Percentiles rank a stretch among this genome's conserved stretches.
Evolutionary conservation across 1,284 basidiomycete species (phyloP).

Genomic region (Dichomitus squalens): DNA sequence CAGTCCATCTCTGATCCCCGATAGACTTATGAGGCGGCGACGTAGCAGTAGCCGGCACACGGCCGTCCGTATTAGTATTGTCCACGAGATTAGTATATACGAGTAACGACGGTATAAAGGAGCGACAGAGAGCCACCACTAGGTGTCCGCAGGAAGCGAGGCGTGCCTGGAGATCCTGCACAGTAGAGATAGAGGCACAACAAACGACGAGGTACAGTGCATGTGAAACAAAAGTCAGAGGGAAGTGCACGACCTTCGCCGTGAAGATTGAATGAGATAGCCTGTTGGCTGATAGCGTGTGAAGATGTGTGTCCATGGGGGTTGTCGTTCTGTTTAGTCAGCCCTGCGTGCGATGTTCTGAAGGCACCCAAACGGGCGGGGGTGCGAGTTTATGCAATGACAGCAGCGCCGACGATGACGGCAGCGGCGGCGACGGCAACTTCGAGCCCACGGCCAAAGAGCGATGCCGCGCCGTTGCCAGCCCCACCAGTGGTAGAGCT

Average conservation of each 20-base stretch:
- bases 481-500: conserved; percentile 19
- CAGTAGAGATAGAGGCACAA: background rate
- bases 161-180: background rate
- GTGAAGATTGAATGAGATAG: background rate
- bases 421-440: conserved; percentile 12
- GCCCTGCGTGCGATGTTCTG: background rate
- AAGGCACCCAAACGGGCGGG: background rate
- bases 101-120: background rate
- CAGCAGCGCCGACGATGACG: conserved; percentile 15
- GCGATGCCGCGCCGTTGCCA: conserved; percentile 16
- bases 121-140: background rate
- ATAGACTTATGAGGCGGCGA: background rate
- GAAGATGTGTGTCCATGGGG: background rate
- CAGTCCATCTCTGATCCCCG: background rate
- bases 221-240: background rate
- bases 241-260: background rate
- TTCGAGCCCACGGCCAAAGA: conserved; percentile 8
- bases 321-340: background rate
- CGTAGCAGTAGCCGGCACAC: background rate
- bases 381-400: conserved; percentile 7
- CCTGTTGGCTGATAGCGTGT: too few relatives aligned
- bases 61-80: background rate
- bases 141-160: background rate
- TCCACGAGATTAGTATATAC: background rate
- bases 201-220: background rate